Evolutionary conservation across 345 rosid species (phyloP).

Genomic region (Eucalyptus decipiens): DNA sequence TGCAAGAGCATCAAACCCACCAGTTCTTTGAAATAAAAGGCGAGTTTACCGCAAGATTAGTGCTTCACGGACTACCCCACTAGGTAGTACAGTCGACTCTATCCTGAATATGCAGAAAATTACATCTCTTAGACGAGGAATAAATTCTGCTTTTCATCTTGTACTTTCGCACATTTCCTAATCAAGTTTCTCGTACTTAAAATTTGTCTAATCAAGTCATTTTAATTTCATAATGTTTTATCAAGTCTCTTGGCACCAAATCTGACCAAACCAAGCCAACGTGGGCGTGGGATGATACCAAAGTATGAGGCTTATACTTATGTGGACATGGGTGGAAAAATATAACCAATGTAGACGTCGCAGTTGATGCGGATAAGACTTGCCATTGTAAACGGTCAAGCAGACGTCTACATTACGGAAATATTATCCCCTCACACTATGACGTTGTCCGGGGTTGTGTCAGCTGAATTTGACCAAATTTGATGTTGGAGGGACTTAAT

Average conservation of each 20-base stretch:
- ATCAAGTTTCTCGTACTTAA: neutral
- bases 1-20: neutral
- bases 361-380: neutral
- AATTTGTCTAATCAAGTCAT: neutral
- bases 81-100: neutral
- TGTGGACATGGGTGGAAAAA: neutral
- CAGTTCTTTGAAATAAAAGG: neutral
- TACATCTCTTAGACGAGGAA: neutral
- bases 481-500: too few relatives aligned
- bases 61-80: neutral
- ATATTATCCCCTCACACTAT: too few relatives aligned
- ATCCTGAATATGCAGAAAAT: neutral
- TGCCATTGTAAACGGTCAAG: too few relatives aligned
- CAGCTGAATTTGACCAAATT: too few relatives aligned
- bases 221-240: neutral
- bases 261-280: rapidly evolving
- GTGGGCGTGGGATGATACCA: neutral
- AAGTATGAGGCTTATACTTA: neutral
- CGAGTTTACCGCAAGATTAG: neutral
- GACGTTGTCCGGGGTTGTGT: rapidly evolving
- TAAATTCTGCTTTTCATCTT: neutral
- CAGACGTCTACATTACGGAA: rapidly evolving
- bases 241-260: neutral
- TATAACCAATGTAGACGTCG: neutral
- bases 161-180: neutral